Evolutionary conservation across 257 asterid genomes (phyloP), one percentile per base, ranked within the genome.

Genomic region (Primulina eburnea): DNA sequence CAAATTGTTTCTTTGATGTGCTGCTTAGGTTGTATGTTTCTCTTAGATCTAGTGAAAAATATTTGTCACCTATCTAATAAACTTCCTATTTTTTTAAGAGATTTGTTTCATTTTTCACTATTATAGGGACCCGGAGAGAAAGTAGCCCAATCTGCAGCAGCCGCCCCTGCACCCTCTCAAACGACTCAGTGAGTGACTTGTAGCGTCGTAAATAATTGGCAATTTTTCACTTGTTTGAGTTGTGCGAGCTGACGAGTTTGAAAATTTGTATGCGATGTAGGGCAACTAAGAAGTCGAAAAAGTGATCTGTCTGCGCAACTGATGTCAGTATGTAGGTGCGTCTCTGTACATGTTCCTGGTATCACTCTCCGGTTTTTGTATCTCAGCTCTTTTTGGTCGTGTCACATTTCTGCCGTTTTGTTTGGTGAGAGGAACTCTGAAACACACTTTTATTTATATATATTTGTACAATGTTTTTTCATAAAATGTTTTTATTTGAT

Each of bases 161-260:
- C 80, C 40, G 71, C 81, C 9, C 70, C 85, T 57, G 77, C 68
- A 18, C 77, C 95, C 33, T 11, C 90, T 37, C 90, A 92, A 73
- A 79, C 80, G 72, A 77, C 91, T 24, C 88, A 79, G 97, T 88
- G 74, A 86, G 98, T 85, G 14, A 1, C 33, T 7, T 1, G 2
- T 7, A 1, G 38, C 1, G 7, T 14, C 8, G 4, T 2, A 0
- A 7, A 0, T 8, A 38, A 8, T 38, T 14, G 0, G 4, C 47
- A 8, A 38, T 38, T 8, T 38, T 2, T 63, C n/a, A 7, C 0
- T 34, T 33, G 35, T 16, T 3, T 33, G 34, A 2, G 0, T 1
- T 59, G 16, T 8, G 24, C 9, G 12, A 30, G 17, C 47, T 37
- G 18, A 12, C 21, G 65, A n/a, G 3, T 63, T 55, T 55, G 10